phyloP scores from a whole-genome alignment of 2,329 filamentous ascomycete species.

The Didymella segeticola region DNA sequence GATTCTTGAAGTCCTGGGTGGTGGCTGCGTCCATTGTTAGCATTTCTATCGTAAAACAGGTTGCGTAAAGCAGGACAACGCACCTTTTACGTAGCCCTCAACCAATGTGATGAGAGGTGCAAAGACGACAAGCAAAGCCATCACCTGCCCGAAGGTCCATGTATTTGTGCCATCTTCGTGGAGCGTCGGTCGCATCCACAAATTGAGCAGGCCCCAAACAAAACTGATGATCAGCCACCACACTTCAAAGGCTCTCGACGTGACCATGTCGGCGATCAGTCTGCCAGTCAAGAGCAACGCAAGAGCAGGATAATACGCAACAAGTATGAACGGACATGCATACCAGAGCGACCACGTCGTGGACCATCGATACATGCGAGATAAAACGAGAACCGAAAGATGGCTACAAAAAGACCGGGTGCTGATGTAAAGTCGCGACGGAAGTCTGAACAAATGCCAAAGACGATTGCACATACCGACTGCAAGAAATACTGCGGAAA shows the following conservation, averaged over 20 bases:
- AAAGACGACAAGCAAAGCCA: slow-evolving; percentile 11
- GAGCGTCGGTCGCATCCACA: slow-evolving; percentile 7
- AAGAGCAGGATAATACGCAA: slow-evolving; percentile 8
- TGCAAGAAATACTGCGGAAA: slow-evolving; percentile 5
- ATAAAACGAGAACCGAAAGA: not conserved
- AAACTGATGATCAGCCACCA: slow-evolving; percentile 18
- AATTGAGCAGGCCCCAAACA: slow-evolving; percentile 10
- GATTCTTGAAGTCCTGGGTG: not conserved
- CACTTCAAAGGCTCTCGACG: slow-evolving; percentile 17
- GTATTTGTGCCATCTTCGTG: slow-evolving; percentile 4
- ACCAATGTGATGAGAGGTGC: slow-evolving; percentile 9
- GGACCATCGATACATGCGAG: not conserved
- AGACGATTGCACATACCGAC: slow-evolving; percentile 14
- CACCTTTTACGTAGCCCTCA: slow-evolving; percentile 10
- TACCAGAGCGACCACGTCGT: not conserved
- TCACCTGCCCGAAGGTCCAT: slow-evolving; percentile 20
- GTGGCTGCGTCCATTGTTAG: not conserved
- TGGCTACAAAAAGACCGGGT: slow-evolving; percentile 1
- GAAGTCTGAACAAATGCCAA: slow-evolving; percentile 4
- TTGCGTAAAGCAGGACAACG: not conserved
- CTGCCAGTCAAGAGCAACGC: not conserved
- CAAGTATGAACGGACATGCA: not conserved
- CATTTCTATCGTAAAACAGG: not conserved
- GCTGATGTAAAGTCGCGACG: not conserved
- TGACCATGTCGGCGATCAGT: slow-evolving; percentile 5